Conservation (phyloP, 2,329 filamentous ascomycete genomes). For the Colletotrichum salicis region DNA sequence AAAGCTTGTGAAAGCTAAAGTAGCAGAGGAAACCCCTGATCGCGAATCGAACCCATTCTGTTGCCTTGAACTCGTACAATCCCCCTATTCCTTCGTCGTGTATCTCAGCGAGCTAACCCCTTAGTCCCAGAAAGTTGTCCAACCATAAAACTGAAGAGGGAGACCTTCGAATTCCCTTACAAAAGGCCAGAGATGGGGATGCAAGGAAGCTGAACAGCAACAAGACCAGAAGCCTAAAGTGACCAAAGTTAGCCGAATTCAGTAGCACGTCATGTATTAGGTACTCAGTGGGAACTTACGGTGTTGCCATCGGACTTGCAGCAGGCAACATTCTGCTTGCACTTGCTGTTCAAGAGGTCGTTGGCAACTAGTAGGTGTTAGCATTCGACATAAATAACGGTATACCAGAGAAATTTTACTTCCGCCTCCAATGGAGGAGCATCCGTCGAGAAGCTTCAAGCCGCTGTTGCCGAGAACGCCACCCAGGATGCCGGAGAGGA, state of each 20-base stretch:
- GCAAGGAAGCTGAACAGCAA: not conserved
- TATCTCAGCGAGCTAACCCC: not conserved
- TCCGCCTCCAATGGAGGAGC: not conserved
- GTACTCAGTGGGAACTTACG: not conserved
- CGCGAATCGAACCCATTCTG: not conserved
- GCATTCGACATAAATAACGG: not conserved
- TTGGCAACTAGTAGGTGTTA: not conserved
- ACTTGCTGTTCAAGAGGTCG: not conserved
- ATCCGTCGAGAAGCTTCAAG: not conserved
- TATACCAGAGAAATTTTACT: not conserved
- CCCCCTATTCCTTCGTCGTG: not conserved
- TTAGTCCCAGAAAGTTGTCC: not conserved
- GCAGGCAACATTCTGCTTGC: not conserved
- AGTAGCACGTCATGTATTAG: not conserved
- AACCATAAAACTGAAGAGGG: not conserved
- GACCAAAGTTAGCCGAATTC: not conserved
- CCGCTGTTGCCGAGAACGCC: not conserved
- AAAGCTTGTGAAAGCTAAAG: not conserved
- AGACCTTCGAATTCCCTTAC: not conserved
- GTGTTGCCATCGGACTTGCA: not conserved
- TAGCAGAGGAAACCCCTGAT: not conserved
- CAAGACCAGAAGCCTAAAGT: not conserved
- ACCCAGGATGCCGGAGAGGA: not conserved
- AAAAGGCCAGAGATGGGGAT: not conserved
- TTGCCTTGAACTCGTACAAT: not conserved